Percentiles rank a stretch among this genome's conserved stretches.
phyloP scores from a whole-genome alignment of 2,329 filamentous ascomycete species.

The Lanzia echinophila region DNA sequence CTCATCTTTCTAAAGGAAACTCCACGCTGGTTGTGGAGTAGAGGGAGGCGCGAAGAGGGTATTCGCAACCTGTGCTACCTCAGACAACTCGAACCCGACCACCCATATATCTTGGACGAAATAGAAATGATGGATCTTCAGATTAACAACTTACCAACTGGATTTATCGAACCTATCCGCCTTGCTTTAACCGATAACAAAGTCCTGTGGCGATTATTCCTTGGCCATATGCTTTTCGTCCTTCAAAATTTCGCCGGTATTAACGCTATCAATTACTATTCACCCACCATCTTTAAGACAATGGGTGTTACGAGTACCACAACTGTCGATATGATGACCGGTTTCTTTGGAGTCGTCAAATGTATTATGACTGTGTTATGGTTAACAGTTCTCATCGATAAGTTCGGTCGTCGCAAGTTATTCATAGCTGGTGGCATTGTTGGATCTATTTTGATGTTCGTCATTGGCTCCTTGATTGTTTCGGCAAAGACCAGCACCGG shows the following conservation, averaged over 20 bases:
- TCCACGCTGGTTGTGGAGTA: constrained; percentile 40
- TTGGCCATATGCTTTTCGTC: background rate
- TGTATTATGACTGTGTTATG: constrained; percentile 31
- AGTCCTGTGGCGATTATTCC: background rate
- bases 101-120: constrained; percentile 68
- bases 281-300: constrained; percentile 17
- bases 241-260: constrained; percentile 1
- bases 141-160: constrained; percentile 31
- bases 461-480: constrained; percentile 2
- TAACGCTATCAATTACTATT: constrained; percentile 20
- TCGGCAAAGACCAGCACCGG: background rate
- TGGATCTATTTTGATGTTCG: constrained; percentile 21
- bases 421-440: constrained; percentile 24
- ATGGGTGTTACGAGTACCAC: constrained; percentile 21
- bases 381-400: constrained; percentile 53
- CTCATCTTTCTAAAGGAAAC: constrained; percentile 63
- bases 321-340: constrained; percentile 18
- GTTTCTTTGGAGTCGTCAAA: constrained; percentile 18
- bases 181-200: constrained; percentile 44
- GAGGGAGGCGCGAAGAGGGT: constrained; percentile 45
- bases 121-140: constrained; percentile 63
- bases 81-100: constrained; percentile 46
- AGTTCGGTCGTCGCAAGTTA: constrained; percentile 47
- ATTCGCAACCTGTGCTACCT: constrained; percentile 57
- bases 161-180: constrained; percentile 56